Base-by-base conservation (phyloP, 768 basidiomycete genomes). In the Trametes sanguinea region DNA sequence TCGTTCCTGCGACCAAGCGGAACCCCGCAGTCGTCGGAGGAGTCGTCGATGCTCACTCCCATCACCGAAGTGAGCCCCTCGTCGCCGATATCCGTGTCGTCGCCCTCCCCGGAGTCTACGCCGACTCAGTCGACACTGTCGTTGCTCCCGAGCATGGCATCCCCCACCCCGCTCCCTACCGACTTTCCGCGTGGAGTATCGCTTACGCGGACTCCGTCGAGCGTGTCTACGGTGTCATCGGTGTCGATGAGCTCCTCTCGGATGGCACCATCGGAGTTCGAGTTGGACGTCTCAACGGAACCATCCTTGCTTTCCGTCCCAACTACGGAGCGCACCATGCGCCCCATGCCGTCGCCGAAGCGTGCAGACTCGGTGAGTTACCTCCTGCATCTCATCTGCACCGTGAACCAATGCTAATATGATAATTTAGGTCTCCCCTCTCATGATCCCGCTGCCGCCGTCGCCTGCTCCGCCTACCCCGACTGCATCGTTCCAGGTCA, bases 1-100 rank as follows among this genome's bases (percentile, higher is more conserved):
- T 91, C 90, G 0, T 79, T 88, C 71, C 76, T 92, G 69, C 77
- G 87, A 32, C 88, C 90, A 0, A 89, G 82, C 62, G 82, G 69
- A 16, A 69, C 72, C 7, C 61, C 64, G 16, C 62, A 62, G 61
- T 68, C 69, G 14, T 67, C 69, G 0, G 65, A 64, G 33, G 58
- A 61, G 2, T 59, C 22, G 22, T 22, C 69, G 42, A 71, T 72
- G 54, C 66, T 76, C 30, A 74, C 76, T 8, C 76, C 72, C 6
- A 62, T 77, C 39, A 71, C 76, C 10, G 77, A 76, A 42, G 47
- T 68, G 39, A 70, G 68, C 58, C 63, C 68, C 6, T 56, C 62
- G 45, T 67, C 71, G 13, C 68, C 72, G 10, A 57, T 64, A 17
- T 62, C 69, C 30, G 64, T 65, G 17, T 67, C 68, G 44, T 73